Conservation (phyloP, 495 filamentous ascomycete genomes). For the Penicillium lividum region DNA sequence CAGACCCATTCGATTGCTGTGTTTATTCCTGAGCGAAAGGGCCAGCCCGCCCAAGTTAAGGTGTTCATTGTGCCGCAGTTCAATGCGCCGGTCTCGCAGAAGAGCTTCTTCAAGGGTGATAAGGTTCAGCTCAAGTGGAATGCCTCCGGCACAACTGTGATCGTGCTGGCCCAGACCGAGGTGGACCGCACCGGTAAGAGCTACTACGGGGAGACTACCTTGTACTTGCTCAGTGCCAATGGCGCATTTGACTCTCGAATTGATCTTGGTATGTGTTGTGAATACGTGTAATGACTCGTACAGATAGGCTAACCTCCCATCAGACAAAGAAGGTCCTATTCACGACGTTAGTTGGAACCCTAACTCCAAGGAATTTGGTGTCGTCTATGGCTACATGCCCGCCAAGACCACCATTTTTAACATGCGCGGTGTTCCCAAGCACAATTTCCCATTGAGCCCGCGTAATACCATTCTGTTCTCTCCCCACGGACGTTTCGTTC, state of each 20-base stretch:
- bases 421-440: conserved; percentile 71
- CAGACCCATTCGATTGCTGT: conserved; percentile 87
- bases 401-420: conserved; percentile 98
- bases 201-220: conserved; percentile 97
- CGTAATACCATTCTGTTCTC: conserved; percentile 96
- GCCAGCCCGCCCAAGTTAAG: conserved; percentile 88
- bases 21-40: conserved; percentile 95
- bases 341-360: conserved; percentile 98
- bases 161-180: conserved; percentile 96
- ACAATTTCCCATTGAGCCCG: conserved; percentile 80
- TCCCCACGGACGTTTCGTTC: conserved; percentile 85
- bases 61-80: conserved; percentile 92
- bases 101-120: conserved; percentile 98
- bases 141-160: conserved; percentile 78
- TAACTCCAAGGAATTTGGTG: conserved; percentile 93
- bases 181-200: conserved; percentile 97
- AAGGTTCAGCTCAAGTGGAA: conserved; percentile 99
- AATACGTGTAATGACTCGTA: not conserved
- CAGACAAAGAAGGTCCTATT: conserved; percentile 96
- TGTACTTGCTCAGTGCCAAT: conserved; percentile 91
- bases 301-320: not conserved
- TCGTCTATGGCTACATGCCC: conserved; percentile 96
- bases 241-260: conserved; percentile 91
- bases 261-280: conserved; percentile 59
- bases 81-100: conserved; percentile 78